phyloP scores from a whole-genome alignment of 345 rosid genomes.

The Salix udensis region DNA sequence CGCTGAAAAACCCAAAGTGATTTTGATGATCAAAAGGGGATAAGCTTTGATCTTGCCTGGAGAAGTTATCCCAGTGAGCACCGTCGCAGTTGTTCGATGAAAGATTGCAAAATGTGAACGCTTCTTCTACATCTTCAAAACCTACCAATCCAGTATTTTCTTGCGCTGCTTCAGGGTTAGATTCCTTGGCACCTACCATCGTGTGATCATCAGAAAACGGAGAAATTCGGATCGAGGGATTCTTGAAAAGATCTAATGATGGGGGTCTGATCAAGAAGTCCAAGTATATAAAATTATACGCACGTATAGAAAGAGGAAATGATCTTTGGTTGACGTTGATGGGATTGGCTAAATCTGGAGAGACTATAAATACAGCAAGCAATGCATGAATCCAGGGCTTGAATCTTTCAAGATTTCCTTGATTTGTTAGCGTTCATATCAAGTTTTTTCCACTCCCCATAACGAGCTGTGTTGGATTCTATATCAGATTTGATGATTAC shows the following conservation, averaged over 20 bases:
- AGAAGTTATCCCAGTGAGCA: slow-evolving; percentile 13
- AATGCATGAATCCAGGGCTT: no score
- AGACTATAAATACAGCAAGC: no score
- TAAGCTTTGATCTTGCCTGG: slow-evolving; percentile 11
- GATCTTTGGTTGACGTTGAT: no score
- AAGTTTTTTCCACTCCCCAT: no score
- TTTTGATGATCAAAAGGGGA: slow-evolving; percentile 29
- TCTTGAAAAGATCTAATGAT: not conserved
- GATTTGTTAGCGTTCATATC: no score
- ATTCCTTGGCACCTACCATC: slow-evolving; percentile 6
- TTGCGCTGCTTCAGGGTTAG: not conserved
- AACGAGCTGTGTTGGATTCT: no score
- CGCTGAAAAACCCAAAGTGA: slow-evolving; percentile 46
- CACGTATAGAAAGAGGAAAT: not conserved
- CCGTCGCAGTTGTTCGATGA: slow-evolving; percentile 18
- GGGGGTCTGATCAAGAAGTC: not conserved
- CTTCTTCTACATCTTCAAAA: slow-evolving; percentile 37
- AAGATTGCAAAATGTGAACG: slow-evolving; percentile 50
- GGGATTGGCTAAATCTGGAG: no score
- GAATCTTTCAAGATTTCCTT: no score
- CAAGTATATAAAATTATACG: not conserved
- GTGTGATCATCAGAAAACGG: not conserved
- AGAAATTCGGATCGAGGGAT: not conserved
- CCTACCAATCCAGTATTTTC: not conserved
- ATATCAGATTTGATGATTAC: no score